phyloP scores from a whole-genome alignment of 306 rosid genomes.

The Vicia sativa region DNA sequence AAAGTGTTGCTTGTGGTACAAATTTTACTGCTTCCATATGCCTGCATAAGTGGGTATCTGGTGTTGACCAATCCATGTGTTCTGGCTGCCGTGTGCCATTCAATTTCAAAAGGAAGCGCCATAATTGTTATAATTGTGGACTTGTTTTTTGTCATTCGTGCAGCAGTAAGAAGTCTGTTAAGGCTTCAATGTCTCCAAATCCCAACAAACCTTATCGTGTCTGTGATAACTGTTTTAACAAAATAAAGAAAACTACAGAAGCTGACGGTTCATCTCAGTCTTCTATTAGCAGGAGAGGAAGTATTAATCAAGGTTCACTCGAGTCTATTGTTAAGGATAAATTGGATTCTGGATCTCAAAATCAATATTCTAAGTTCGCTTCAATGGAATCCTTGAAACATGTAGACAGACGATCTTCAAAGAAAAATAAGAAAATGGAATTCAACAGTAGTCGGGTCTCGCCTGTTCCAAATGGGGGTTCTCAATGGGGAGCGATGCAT shows the following conservation, averaged over 20 bases:
- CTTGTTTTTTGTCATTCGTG: constrained; percentile 96
- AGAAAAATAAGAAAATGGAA: constrained; percentile 92
- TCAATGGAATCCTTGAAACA: constrained; percentile 90
- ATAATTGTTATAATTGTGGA: constrained; percentile 95
- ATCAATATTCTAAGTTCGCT: constrained; percentile 70
- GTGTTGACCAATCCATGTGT: constrained; percentile 98
- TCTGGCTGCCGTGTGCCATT: constrained; percentile 94
- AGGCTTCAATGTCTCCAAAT: constrained; percentile 99
- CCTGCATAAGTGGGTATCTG: constrained; percentile 98
- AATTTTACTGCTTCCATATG: constrained; percentile 93
- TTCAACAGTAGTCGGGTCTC: constrained; percentile 95
- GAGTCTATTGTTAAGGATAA: constrained; percentile 76
- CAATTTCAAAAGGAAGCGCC: constrained; percentile 94
- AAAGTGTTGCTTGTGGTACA: constrained; percentile 90
- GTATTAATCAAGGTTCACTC: constrained; percentile 69
- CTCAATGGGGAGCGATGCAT: constrained; percentile 88
- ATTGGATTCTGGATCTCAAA: constrained; percentile 74
- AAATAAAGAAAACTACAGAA: constrained; percentile 75
- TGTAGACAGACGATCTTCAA: constrained; percentile 78
- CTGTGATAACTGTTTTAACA: constrained; percentile 87
- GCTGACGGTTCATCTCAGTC: constrained; percentile 71
- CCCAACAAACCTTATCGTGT: constrained; percentile 97
- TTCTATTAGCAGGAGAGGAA: constrained; percentile 91
- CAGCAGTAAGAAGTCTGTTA: constrained; percentile 90
- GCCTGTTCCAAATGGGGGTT: constrained; percentile 87